Evolutionary conservation across 2,329 filamentous ascomycete genomes (phyloP).

Genomic region (Pseudogymnoascus sp.): DNA sequence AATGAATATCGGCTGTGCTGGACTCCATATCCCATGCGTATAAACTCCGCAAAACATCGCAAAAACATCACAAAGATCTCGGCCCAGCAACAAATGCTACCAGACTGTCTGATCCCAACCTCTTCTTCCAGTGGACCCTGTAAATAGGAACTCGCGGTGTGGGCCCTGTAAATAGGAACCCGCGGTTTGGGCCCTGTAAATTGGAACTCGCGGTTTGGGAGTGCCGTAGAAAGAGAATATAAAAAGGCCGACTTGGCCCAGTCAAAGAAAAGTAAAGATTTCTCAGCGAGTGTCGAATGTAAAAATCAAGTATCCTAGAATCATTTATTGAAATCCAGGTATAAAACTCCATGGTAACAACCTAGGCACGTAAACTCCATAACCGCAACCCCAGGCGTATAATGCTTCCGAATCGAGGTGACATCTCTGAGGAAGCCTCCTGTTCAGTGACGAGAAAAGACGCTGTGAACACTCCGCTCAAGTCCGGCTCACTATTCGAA

Average conservation of each 20-base stretch:
- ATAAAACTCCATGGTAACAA: background rate
- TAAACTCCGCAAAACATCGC: background rate
- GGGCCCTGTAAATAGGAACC: background rate
- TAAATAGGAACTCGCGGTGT: background rate
- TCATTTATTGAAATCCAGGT: background rate
- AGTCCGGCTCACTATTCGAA: too few species aligned
- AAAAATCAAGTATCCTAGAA: background rate
- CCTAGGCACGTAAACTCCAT: background rate
- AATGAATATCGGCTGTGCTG: background rate
- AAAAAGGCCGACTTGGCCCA: background rate
- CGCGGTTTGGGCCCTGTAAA: too few species aligned
- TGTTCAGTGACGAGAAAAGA: background rate
- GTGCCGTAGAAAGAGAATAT: background rate
- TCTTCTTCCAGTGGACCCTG: background rate
- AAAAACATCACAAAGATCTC: background rate
- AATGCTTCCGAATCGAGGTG: background rate
- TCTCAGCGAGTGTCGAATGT: background rate
- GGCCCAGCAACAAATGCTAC: background rate
- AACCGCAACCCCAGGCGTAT: background rate
- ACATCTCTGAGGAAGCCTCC: background rate
- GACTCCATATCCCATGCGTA: background rate
- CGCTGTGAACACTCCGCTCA: too few species aligned
- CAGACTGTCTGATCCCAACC: background rate
- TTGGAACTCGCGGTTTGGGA: background rate
- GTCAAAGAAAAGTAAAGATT: background rate